A percentile compares a stretch with the other conserved stretches of the same genome.
These are phyloP conservation scores for Astrothelium subdiscretum DNA, from an alignment of 495 filamentous ascomycete species.

Conservation along the genomic window DNA sequence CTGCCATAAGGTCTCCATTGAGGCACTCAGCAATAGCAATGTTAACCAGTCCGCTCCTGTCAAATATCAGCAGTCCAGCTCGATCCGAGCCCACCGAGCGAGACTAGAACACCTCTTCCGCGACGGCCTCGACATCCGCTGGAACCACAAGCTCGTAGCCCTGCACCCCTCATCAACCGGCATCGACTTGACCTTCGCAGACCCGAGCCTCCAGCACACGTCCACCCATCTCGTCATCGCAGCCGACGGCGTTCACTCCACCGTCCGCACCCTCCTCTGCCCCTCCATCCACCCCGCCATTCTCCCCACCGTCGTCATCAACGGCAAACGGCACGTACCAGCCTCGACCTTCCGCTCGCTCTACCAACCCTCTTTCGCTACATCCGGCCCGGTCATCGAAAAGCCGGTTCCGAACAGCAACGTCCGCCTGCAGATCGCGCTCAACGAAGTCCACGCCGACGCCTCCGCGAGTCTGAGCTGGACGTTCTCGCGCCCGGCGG, in stretches of 20 bases:
- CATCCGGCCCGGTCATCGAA: conserved; percentile 11
- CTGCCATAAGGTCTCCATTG: conserved; percentile 18
- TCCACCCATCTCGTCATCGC: conserved; percentile 23
- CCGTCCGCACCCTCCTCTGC: conserved; percentile 19
- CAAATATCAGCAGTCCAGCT: too few species aligned
- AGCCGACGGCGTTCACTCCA: conserved; percentile 31
- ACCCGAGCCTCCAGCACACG: conserved; percentile 7
- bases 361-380: conserved; percentile 3
- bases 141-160: conserved; percentile 17
- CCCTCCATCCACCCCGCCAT: conserved; percentile 19
- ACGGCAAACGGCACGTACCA: conserved; percentile 26
- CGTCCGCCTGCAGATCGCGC: conserved; percentile 22
- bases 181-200: conserved; percentile 8
- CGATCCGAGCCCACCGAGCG: conserved; percentile 25
- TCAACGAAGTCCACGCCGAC: conserved; percentile 14
- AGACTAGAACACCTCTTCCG: conserved; percentile 24
- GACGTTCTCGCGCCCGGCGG: conserved; percentile 29
- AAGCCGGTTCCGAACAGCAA: conserved; percentile 12
- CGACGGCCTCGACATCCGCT: conserved; percentile 25
- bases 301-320: conserved; percentile 31
- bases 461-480: conserved; percentile 20
- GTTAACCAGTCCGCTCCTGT: conserved; percentile 1
- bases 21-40: conserved; percentile 8
- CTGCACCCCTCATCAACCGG: neutral
- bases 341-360: neutral